A percentile compares a stretch with the other conserved stretches of the same genome.
phyloP scores from a whole-genome alignment of 495 filamentous ascomycete genomes.

The Penicillium atrosanguineum region DNA sequence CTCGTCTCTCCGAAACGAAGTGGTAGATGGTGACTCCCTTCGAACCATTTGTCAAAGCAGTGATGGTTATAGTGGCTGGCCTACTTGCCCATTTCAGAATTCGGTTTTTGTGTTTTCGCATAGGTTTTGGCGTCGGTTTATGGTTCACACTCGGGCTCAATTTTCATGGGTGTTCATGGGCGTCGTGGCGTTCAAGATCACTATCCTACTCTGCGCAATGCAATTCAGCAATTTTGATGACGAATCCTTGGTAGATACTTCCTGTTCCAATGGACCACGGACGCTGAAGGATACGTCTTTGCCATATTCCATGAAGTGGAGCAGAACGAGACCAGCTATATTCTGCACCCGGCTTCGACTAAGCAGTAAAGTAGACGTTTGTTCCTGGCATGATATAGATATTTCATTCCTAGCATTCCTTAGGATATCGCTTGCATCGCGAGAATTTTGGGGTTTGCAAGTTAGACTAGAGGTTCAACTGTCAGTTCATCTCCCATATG shows the following conservation, averaged over 20 bases:
- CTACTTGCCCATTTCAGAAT: neutral
- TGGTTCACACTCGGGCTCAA: neutral
- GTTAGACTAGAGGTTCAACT: constrained; percentile 23
- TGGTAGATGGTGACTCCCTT: neutral
- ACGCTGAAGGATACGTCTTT: neutral
- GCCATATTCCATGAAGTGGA: neutral
- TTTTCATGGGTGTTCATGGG: neutral
- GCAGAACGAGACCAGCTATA: neutral
- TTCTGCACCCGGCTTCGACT: too few species aligned
- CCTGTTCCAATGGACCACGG: too few species aligned
- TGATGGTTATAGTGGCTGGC: neutral
- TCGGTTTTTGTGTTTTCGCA: neutral
- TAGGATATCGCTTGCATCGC: constrained; percentile 29
- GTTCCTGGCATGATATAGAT: constrained; percentile 1
- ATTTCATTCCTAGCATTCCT: constrained; percentile 24
- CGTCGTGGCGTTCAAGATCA: constrained; percentile 34
- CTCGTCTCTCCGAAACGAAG: neutral
- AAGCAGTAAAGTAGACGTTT: neutral
- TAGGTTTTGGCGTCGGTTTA: constrained; percentile 1
- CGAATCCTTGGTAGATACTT: neutral
- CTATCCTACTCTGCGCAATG: neutral
- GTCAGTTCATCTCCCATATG: neutral
- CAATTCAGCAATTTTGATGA: neutral
- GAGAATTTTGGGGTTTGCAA: constrained; percentile 26
- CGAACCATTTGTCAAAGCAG: neutral